A percentile compares a stretch with the other conserved stretches of the same genome.
These are phyloP conservation scores for Luffa aegyptiaca DNA, from an alignment of 306 rosid species.

Conservation along the genomic window DNA sequence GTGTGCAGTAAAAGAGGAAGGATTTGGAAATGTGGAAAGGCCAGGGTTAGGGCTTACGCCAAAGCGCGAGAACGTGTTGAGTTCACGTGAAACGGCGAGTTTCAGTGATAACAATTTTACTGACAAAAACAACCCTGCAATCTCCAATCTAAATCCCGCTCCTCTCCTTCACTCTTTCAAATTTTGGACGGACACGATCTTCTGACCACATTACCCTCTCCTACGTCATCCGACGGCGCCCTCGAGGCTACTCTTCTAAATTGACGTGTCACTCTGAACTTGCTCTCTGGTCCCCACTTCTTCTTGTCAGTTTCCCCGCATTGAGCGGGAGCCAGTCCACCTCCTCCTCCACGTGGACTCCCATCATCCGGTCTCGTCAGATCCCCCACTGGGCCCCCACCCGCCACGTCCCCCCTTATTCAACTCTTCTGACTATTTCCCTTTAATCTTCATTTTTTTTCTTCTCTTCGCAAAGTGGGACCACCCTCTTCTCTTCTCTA, in stretches of 20 bases:
- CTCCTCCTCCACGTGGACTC: neutral
- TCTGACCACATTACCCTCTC: neutral
- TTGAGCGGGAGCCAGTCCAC: conserved; percentile 20
- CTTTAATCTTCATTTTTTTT: neutral
- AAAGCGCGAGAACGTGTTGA: neutral
- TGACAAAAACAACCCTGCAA: neutral
- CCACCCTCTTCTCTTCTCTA: neutral
- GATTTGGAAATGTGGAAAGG: too few species aligned
- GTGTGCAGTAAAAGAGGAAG: too few species aligned
- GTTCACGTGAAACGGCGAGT: conserved; percentile 3
- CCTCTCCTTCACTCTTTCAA: neutral
- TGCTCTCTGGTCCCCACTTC: conserved; percentile 13
- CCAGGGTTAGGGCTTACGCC: too few species aligned
- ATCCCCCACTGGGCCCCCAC: neutral
- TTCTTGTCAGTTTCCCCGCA: conserved; percentile 22
- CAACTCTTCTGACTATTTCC: neutral
- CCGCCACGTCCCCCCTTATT: neutral
- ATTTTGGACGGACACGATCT: conserved; percentile 5
- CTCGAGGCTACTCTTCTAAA: neutral
- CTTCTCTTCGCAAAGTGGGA: neutral
- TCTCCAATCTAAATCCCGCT: neutral
- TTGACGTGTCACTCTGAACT: conserved; percentile 15
- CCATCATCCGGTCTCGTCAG: neutral
- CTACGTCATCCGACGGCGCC: conserved; percentile 6
- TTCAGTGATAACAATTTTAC: neutral